These are phyloP conservation scores for Tephrocybe sp. DNA, from an alignment of 768 basidiomycete species.

Conservation along the genomic window DNA sequence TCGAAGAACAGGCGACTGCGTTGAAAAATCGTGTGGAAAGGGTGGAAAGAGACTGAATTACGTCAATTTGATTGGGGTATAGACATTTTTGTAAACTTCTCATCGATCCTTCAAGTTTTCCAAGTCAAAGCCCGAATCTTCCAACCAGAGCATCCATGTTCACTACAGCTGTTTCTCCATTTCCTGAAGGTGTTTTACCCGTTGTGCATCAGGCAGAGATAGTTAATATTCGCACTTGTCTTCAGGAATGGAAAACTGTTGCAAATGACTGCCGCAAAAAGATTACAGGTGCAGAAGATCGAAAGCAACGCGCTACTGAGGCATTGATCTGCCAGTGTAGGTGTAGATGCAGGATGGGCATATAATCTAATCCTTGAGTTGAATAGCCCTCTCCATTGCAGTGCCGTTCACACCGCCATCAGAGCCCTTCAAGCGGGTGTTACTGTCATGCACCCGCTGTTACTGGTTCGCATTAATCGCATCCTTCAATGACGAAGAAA, in stretches of 20 bases:
- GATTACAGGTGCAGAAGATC: slow-evolving; percentile 10
- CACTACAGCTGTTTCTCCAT: slow-evolving; percentile 10
- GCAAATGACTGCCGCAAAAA: slow-evolving; percentile 15
- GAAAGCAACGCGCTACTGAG: slow-evolving; percentile 15
- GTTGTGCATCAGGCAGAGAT: slow-evolving; percentile 18
- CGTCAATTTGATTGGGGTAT: too few species aligned
- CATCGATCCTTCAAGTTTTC: too few species aligned
- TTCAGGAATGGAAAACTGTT: slow-evolving; percentile 18
- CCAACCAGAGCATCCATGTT: background rate
- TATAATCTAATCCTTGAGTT: too few species aligned
- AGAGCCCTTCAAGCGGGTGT: slow-evolving; percentile 17
- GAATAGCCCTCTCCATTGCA: background rate
- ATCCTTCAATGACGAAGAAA: slow-evolving; percentile 14
- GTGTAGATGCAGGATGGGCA: too few species aligned
- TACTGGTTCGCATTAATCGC: slow-evolving; percentile 24
- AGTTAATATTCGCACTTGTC: slow-evolving; percentile 17
- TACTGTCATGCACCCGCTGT: slow-evolving; percentile 23
- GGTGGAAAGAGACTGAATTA: background rate
- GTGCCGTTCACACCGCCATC: slow-evolving; percentile 12
- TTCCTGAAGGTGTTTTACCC: slow-evolving; percentile 16
- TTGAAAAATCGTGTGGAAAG: background rate
- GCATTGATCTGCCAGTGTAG: slow-evolving; percentile 19
- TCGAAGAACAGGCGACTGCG: slow-evolving; percentile 23
- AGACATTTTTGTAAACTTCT: too few species aligned
- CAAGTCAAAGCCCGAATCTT: too few species aligned